Evolutionary conservation across 441 rosid genomes (phyloP).

Genomic region (Euphorbia celastroides): DNA sequence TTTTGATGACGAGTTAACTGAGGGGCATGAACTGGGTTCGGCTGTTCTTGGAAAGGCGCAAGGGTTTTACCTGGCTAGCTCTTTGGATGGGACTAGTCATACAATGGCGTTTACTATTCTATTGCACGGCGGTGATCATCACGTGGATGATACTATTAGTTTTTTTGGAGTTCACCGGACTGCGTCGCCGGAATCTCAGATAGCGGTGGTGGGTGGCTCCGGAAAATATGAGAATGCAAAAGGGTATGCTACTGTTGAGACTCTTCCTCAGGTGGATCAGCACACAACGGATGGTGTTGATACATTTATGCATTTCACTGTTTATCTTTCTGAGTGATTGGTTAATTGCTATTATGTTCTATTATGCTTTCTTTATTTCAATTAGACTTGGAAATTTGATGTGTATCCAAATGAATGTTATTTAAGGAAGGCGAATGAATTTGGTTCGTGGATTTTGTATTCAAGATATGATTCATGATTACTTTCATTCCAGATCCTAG

Average conservation of each 20-base stretch:
- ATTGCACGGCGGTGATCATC: conserved; percentile 22
- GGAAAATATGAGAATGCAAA: conserved; percentile 38
- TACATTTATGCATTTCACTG: conserved; percentile 28
- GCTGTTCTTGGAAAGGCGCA: conserved; percentile 38
- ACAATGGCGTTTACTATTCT: conserved; percentile 38
- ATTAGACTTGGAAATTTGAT: background rate
- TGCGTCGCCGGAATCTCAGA: conserved; percentile 28
- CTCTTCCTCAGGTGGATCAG: conserved; percentile 24
- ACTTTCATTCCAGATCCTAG: no score
- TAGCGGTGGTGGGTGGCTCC: conserved; percentile 44
- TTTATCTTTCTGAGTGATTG: conserved; percentile 20
- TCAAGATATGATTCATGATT: no score
- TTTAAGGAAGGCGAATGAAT: background rate
- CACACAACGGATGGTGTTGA: conserved; percentile 39
- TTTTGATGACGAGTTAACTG: conserved; percentile 40
- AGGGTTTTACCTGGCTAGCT: conserved; percentile 43
- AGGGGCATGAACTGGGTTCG: conserved; percentile 43
- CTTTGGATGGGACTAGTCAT: conserved; percentile 45
- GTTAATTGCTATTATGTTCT: background rate
- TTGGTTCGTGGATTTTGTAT: no score
- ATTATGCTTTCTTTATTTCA: background rate
- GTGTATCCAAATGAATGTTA: background rate
- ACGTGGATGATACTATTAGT: conserved; percentile 33
- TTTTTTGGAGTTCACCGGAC: conserved; percentile 45
- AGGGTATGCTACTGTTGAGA: conserved; percentile 35